Conservation (phyloP, 805 yeast genomes). For the Wickerhamomyces sydowiorum region DNA sequence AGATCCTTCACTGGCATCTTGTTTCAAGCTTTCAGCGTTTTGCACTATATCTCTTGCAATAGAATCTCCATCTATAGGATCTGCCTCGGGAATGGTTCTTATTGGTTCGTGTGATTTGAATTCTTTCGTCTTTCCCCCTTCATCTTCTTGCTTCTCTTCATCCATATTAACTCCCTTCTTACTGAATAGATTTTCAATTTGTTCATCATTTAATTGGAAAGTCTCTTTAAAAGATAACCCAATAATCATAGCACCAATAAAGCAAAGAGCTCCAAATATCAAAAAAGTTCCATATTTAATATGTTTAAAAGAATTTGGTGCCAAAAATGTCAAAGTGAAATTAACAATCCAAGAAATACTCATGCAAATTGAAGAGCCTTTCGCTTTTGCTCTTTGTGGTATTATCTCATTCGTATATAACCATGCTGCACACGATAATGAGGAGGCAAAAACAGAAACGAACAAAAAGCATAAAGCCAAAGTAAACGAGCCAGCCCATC, state of each 20-base stretch:
- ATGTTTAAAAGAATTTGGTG: constrained; percentile 32
- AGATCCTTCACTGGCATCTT: too few species aligned
- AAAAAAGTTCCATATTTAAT: constrained; percentile 37
- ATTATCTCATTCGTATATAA: constrained; percentile 45
- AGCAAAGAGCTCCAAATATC: constrained; percentile 29
- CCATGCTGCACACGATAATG: constrained; percentile 43
- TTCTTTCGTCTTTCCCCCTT: too few species aligned
- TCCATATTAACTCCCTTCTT: not conserved
- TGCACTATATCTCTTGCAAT: too few species aligned
- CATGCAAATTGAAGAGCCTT: constrained; percentile 42
- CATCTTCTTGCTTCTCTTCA: not conserved
- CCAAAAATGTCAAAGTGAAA: constrained; percentile 30
- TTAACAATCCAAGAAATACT: constrained; percentile 38
- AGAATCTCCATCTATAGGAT: too few species aligned
- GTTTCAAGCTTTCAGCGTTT: too few species aligned
- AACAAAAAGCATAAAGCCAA: constrained; percentile 39
- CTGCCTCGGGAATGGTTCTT: too few species aligned
- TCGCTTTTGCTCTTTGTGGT: constrained; percentile 37
- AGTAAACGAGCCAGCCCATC: constrained; percentile 35
- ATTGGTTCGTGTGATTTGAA: too few species aligned
- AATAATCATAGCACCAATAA: constrained; percentile 26
- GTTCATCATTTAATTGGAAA: constrained; percentile 20
- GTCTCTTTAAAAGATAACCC: constrained; percentile 41
- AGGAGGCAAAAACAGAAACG: constrained; percentile 40
- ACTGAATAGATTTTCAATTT: constrained; percentile 21